phyloP scores from a whole-genome alignment of 78 protist species.

The Cavenderia fasciculata region DNA sequence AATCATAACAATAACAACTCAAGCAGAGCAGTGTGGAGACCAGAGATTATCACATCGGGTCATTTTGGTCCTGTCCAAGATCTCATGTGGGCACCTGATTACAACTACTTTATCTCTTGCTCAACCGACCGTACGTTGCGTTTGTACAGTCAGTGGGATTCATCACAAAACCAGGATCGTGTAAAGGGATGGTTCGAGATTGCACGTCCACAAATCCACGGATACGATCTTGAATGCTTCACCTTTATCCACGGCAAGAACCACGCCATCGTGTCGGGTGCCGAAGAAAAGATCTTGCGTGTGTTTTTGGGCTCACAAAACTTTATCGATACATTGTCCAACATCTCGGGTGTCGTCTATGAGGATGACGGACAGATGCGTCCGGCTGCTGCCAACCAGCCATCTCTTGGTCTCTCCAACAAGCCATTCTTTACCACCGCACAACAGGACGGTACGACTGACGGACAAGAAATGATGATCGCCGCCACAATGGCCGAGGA shows the following conservation, averaged over 20 bases:
- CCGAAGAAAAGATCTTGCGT: slow-evolving; percentile 81
- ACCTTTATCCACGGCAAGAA: slow-evolving; percentile 45
- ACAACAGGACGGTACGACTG: neutral
- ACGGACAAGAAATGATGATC: neutral
- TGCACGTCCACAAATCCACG: slow-evolving; percentile 81
- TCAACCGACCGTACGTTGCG: slow-evolving; percentile 63
- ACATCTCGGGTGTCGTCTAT: slow-evolving; percentile 32
- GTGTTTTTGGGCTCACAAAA: slow-evolving; percentile 80
- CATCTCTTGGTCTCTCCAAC: slow-evolving; percentile 80
- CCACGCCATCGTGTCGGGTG: slow-evolving; percentile 72
- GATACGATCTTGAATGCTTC: slow-evolving; percentile 78
- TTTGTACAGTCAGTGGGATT: slow-evolving; percentile 40
- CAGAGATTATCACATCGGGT: slow-evolving; percentile 59
- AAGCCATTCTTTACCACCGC: slow-evolving; percentile 63
- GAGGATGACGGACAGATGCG: slow-evolving; percentile 27
- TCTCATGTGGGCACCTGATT: slow-evolving; percentile 52
- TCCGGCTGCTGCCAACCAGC: slow-evolving; percentile 78
- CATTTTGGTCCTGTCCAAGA: slow-evolving; percentile 82
- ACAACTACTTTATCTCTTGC: slow-evolving; percentile 29
- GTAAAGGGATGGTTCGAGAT: slow-evolving; percentile 51
- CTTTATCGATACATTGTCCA: slow-evolving; percentile 61
- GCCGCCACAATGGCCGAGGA: slow-evolving; percentile 10
- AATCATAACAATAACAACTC: neutral
- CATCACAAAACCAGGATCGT: neutral
- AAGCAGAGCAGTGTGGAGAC: slow-evolving; percentile 42